These are phyloP conservation scores for Gynostemma pentaphyllum DNA, from an alignment of 306 rosid genomes.

Conservation along the genomic window DNA sequence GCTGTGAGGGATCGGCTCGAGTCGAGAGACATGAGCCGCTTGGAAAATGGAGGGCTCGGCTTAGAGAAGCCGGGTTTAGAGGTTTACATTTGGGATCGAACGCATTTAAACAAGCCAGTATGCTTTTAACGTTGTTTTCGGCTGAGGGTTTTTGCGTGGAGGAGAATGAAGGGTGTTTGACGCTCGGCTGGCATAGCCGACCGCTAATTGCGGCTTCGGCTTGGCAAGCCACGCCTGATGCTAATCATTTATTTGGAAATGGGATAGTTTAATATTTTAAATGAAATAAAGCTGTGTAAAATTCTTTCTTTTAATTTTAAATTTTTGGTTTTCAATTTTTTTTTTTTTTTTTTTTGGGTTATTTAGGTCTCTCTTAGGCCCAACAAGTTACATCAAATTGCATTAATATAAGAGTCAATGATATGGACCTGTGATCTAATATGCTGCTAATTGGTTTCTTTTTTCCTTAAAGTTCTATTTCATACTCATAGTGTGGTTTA, in stretches of 20 bases:
- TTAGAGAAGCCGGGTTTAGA: constrained; percentile 48
- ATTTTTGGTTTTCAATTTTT: not conserved
- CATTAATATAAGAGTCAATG: constrained; percentile 10
- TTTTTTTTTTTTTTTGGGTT: not conserved
- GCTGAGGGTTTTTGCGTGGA: constrained; percentile 73
- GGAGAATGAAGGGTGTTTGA: constrained; percentile 71
- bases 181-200: constrained; percentile 87
- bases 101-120: constrained; percentile 78
- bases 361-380: too few species aligned
- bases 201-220: constrained; percentile 83
- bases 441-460: not conserved
- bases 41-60: constrained; percentile 49
- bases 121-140: constrained; percentile 69
- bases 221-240: constrained; percentile 40
- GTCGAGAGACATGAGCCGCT: constrained; percentile 79
- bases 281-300: not conserved
- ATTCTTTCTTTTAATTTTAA: not conserved
- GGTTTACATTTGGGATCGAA: constrained; percentile 60
- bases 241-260: not conserved
- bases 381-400: constrained; percentile 5
- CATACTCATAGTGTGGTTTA: not conserved
- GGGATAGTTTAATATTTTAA: not conserved
- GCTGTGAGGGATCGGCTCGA: constrained; percentile 71
- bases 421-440: constrained; percentile 8
- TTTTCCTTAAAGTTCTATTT: not conserved